phyloP scores from a whole-genome alignment of 371 early-diverging fungal species.

The Mortierella sp. region DNA sequence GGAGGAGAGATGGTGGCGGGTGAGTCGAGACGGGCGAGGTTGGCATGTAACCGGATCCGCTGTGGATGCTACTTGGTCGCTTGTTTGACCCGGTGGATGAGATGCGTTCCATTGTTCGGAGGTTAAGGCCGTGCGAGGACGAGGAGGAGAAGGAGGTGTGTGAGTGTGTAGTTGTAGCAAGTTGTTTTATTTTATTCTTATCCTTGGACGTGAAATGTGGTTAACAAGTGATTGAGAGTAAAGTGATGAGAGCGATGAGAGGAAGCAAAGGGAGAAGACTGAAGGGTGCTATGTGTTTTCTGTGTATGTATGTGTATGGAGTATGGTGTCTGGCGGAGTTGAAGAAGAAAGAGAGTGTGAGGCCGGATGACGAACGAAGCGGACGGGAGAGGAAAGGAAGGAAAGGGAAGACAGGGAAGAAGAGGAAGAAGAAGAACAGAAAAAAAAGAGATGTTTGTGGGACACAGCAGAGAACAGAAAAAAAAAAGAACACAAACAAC shows the following conservation, averaged over 20 bases:
- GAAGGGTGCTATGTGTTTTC: background rate
- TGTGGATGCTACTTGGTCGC: constrained; percentile 50
- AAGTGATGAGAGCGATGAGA: background rate
- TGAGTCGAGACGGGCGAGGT: constrained; percentile 24
- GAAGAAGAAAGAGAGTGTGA: background rate
- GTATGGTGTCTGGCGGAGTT: background rate
- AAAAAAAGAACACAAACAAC: background rate
- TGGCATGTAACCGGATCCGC: constrained; percentile 39
- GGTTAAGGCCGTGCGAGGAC: constrained; percentile 13
- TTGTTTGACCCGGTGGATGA: constrained; percentile 49
- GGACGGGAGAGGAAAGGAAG: background rate
- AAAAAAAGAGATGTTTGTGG: background rate
- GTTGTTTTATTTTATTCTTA: background rate
- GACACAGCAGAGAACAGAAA: background rate
- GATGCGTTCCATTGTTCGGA: constrained; percentile 45
- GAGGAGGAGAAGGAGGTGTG: background rate
- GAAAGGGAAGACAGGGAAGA: background rate
- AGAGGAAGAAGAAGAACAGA: background rate
- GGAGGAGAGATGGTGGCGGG: constrained; percentile 2
- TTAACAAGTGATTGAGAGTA: no score
- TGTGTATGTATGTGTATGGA: background rate
- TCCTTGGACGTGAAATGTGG: background rate
- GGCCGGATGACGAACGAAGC: no score
- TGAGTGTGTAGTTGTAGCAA: background rate
- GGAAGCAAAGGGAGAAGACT: background rate